phyloP scores from a whole-genome alignment of 805 yeast genomes.

The Cyberlindnera euphorbiae region DNA sequence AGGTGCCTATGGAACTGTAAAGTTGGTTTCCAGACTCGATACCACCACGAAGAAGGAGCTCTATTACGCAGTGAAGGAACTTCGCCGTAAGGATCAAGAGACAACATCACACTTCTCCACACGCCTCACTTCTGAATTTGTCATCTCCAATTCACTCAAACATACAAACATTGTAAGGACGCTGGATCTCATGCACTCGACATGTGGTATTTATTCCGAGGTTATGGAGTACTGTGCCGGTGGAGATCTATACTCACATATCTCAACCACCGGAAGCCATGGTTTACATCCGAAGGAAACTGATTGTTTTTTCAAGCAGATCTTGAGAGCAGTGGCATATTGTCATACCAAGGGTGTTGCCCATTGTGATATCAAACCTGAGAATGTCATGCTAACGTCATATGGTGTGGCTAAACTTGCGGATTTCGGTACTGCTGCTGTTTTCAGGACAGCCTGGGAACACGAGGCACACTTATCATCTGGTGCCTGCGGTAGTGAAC shows the following conservation, averaged over 20 bases:
- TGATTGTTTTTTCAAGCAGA: constrained; percentile 87
- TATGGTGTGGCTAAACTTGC: constrained; percentile 65
- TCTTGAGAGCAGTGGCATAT: constrained; percentile 73
- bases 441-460: constrained; percentile 89
- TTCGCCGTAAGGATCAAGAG: constrained; percentile 93
- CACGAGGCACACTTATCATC: constrained; percentile 56
- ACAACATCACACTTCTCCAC: constrained; percentile 96
- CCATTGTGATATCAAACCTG: constrained; percentile 90
- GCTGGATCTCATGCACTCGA: constrained; percentile 73
- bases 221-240: constrained; percentile 96
- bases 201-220: constrained; percentile 70
- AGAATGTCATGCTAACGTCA: constrained; percentile 67
- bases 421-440: constrained; percentile 91
- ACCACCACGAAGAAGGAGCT: constrained; percentile 69
- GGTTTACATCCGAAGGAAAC: constrained; percentile 62
- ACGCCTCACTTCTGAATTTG: constrained; percentile 85
- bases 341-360: constrained; percentile 92
- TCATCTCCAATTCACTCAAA: constrained; percentile 72
- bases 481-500: constrained; percentile 86
- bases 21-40: constrained; percentile 88
- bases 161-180: constrained; percentile 75
- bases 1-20: constrained; percentile 97
- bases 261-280: constrained; percentile 45
- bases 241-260: constrained; percentile 67
- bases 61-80: constrained; percentile 93